These are phyloP conservation scores for Geotrichum australiense DNA, from an alignment of 1,139 yeast species.

Conservation along the genomic window DNA sequence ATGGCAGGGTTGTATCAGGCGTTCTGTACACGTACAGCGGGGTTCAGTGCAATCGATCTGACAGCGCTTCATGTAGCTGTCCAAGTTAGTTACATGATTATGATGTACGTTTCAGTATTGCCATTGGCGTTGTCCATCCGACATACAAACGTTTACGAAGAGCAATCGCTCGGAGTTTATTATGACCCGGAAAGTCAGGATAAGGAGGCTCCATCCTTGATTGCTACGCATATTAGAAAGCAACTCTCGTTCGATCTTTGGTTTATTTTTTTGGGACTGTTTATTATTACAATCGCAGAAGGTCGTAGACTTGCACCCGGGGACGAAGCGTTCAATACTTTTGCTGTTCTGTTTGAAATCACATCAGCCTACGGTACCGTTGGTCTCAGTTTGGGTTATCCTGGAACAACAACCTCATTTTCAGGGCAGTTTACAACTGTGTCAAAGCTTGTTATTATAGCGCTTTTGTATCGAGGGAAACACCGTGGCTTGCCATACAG, in stretches of 20 bases:
- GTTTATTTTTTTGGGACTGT: conserved; percentile 82
- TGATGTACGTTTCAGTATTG: conserved; percentile 97
- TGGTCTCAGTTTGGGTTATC: conserved; percentile 82
- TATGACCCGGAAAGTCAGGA: conserved; percentile 36
- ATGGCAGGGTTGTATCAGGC: conserved; percentile 87
- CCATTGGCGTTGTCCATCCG: conserved; percentile 95
- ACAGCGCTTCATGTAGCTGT: conserved; percentile 77
- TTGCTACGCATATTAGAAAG: conserved; percentile 82
- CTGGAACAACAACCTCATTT: conserved; percentile 58
- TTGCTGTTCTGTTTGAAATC: conserved; percentile 74
- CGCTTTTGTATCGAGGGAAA: conserved; percentile 88
- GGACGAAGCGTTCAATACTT: conserved; percentile 53
- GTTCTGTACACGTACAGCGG: conserved; percentile 89
- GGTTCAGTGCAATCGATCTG: conserved; percentile 67
- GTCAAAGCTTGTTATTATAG: conserved; percentile 78
- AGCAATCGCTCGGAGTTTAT: conserved; percentile 86
- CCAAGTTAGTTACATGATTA: conserved; percentile 85
- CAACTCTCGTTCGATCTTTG: conserved; percentile 93
- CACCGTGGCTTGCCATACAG: conserved; percentile 96
- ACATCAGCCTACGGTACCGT: conserved; percentile 96
- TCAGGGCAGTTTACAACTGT: conserved; percentile 63
- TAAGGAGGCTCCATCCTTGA: conserved; percentile 42
- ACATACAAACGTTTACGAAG: conserved; percentile 95
- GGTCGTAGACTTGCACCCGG: conserved; percentile 49
- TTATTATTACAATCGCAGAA: conserved; percentile 81